These are phyloP conservation scores for Nitzschia sp. DNA, from an alignment of 108 stramenopile species.

Conservation along the genomic window DNA sequence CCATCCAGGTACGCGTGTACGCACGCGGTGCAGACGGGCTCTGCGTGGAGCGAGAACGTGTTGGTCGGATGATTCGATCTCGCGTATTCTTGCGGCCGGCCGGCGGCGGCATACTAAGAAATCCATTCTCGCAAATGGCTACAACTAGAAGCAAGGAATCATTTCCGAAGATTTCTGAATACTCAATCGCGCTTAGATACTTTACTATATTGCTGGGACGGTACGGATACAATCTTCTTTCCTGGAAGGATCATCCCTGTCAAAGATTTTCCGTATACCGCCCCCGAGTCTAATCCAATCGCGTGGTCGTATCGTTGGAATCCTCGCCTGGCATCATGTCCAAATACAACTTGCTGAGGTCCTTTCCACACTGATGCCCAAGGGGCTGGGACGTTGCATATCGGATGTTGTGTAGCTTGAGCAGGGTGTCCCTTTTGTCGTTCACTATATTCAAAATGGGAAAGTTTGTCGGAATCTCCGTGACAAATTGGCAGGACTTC, in stretches of 20 bases:
- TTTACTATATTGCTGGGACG: slow-evolving; percentile 13
- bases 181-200: too few species aligned
- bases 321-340: slow-evolving; percentile 89
- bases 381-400: slow-evolving; percentile 10
- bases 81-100: too few species aligned
- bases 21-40: too few species aligned
- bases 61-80: too few species aligned
- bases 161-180: too few species aligned
- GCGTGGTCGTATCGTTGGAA: slow-evolving; percentile 66
- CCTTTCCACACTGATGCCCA: slow-evolving; percentile 74
- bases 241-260: slow-evolving; percentile 83
- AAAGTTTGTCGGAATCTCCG: neutral
- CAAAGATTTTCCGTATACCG: slow-evolving; percentile 81
- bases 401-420: neutral
- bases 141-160: too few species aligned
- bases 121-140: too few species aligned
- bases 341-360: slow-evolving; percentile 79
- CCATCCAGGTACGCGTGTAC: too few species aligned
- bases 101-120: too few species aligned
- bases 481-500: slow-evolving; percentile 27
- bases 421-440: neutral
- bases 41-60: too few species aligned
- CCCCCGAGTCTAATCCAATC: slow-evolving; percentile 90
- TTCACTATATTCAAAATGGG: slow-evolving; percentile 13
- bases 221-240: slow-evolving; percentile 45